Conservation (phyloP, 2,329 filamentous ascomycete species). For the Ophiostoma angusticollis region DNA sequence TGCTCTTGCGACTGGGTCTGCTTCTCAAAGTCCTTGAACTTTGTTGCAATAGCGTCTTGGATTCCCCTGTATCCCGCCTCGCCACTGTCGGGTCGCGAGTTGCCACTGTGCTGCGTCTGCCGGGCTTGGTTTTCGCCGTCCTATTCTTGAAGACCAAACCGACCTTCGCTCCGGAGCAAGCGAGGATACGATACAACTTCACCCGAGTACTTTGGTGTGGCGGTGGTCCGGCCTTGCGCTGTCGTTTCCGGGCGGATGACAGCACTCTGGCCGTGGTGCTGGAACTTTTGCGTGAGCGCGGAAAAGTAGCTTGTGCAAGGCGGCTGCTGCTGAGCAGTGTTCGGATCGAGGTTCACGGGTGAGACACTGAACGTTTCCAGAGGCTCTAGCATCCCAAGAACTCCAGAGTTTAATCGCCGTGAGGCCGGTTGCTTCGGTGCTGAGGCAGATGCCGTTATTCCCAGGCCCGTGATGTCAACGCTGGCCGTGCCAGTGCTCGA, state of each 20-base stretch:
- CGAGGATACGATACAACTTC: neutral
- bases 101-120: neutral
- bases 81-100: neutral
- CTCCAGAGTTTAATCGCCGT: too few species aligned
- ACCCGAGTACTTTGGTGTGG: neutral
- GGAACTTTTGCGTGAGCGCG: slow-evolving; percentile 5
- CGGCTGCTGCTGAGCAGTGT: neutral
- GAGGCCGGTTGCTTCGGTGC: too few species aligned
- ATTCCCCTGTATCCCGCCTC: slow-evolving; percentile 3
- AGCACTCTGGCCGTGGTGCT: neutral
- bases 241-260: neutral
- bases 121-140: neutral
- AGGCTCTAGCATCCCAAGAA: neutral
- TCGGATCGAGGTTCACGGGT: neutral
- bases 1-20: slow-evolving; percentile 3
- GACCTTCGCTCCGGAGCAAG: neutral
- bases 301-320: slow-evolving; percentile 7
- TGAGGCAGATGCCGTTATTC: neutral
- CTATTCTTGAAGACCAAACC: neutral
- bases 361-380: neutral
- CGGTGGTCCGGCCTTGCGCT: neutral
- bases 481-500: too few species aligned
- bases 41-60: slow-evolving; percentile 8
- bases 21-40: slow-evolving; percentile 8
- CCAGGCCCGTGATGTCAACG: neutral